Evolutionary conservation across 805 yeast species (phyloP).

Genomic region (Saccharomycopsis babjevae): DNA sequence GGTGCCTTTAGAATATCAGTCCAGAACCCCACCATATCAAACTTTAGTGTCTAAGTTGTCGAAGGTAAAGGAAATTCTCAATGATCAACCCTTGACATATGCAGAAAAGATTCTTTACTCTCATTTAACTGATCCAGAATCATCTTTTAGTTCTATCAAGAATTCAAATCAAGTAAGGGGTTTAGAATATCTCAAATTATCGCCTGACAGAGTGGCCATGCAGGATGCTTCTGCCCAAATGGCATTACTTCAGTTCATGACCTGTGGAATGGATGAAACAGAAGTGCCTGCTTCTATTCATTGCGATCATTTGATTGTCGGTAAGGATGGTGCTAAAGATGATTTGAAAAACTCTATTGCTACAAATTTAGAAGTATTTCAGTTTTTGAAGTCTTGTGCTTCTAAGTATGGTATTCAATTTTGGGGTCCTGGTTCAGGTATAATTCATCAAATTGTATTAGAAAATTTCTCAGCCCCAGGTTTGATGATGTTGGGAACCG

Average conservation of each 20-base stretch:
- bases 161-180: slow-evolving; percentile 49
- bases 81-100: slow-evolving; percentile 72
- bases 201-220: slow-evolving; percentile 98
- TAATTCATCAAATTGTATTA: slow-evolving; percentile 90
- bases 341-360: slow-evolving; percentile 83
- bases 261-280: slow-evolving; percentile 83
- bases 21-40: slow-evolving; percentile 83
- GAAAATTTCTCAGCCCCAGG: slow-evolving; percentile 98
- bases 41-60: slow-evolving; percentile 56
- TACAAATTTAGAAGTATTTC: slow-evolving; percentile 88
- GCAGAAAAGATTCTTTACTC: slow-evolving; percentile 95
- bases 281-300: slow-evolving; percentile 95
- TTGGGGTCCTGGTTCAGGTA: slow-evolving; percentile 99
- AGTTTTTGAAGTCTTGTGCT: slow-evolving; percentile 81
- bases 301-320: slow-evolving; percentile 96
- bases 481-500: slow-evolving; percentile 91
- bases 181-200: slow-evolving; percentile 78
- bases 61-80: slow-evolving; percentile 54
- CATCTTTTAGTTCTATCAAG: slow-evolving; percentile 20
- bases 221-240: slow-evolving; percentile 99
- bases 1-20: slow-evolving; percentile 50
- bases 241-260: slow-evolving; percentile 95
- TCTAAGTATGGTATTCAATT: slow-evolving; percentile 94
- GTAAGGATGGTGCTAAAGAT: slow-evolving; percentile 79
- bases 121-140: slow-evolving; percentile 81